Base-by-base conservation (phyloP, 2,329 filamentous ascomycete genomes). In the Phoma sp. region DNA sequence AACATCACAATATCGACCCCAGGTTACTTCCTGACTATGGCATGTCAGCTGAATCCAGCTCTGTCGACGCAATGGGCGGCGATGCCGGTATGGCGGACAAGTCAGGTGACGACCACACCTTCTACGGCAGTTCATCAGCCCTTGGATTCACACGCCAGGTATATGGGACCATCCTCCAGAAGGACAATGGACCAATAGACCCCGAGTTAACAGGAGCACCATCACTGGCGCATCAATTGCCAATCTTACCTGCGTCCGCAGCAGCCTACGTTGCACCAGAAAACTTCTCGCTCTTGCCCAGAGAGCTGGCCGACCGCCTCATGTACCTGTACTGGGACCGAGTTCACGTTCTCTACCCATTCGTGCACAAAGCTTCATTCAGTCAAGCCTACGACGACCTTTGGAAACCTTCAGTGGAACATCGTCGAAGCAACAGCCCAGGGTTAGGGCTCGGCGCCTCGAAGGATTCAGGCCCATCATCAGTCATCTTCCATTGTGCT, bases 51-150 rank as follows among this genome's bases (percentile, higher is more conserved):
- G 36, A 38, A 18, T 6, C 28, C 5, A 28, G 47, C 4, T 33
- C 37, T 14, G 53, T 56, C 33, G 53, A 56, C 32, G 53, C 53
- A 11, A 56, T 56, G 53, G 53, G 53, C 14, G 53, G 47, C 7
- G 43, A 42, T 37, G 43, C 47, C 12, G 47, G 42, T 3, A 7
- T 18, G 9, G 37, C 15, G 21, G 10, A 37, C 14, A 7, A 25
- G 23, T 23, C 29, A 26, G 7, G 43, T n/a, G 29, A 34, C 21
- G 39, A 40, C 20, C 45, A 46, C 10, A 43, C 40, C 3, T 55
- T 55, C 18, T 55, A 57, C 17, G 54, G 54, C 7, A 53, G 48
- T 45, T 57, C 54, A 11, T 57, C 54, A 23, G 49, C 49, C 15
- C 48, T 42, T 30, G 51, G 32, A 1, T 57, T 57, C 25, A 49